Conservation (phyloP, 1,139 yeast genomes). For the Chernovozyma sophiae-reginae region DNA sequence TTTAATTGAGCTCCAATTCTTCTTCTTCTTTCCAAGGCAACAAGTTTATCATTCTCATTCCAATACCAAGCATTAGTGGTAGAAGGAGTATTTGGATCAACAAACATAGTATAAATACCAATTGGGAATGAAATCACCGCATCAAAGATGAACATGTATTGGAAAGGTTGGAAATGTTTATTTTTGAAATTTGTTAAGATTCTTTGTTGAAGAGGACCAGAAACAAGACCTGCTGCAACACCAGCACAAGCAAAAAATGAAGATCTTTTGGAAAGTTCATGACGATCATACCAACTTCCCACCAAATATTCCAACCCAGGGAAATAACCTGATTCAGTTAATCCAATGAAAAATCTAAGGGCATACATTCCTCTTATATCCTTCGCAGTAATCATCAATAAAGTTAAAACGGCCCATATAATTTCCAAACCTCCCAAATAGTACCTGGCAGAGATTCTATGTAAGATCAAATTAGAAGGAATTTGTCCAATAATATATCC, state of each 20-base stretch:
- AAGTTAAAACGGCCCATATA: slow-evolving; percentile 55
- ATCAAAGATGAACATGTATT: slow-evolving; percentile 39
- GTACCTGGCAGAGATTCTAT: slow-evolving; percentile 49
- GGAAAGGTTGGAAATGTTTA: slow-evolving; percentile 27
- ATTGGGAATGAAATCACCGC: slow-evolving; percentile 35
- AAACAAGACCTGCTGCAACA: slow-evolving; percentile 24
- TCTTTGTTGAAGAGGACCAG: slow-evolving; percentile 36
- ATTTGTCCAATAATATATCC: slow-evolving; percentile 60
- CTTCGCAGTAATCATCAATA: slow-evolving; percentile 44
- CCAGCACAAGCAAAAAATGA: slow-evolving; percentile 41
- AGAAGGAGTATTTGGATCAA: slow-evolving; percentile 36
- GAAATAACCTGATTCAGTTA: slow-evolving; percentile 56
- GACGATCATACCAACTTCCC: slow-evolving; percentile 45
- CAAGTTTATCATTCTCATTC: slow-evolving; percentile 28
- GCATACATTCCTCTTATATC: slow-evolving; percentile 48
- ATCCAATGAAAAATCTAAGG: slow-evolving; percentile 53
- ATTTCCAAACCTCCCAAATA: slow-evolving; percentile 53
- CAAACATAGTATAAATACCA: slow-evolving; percentile 32
- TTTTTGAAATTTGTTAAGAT: slow-evolving; percentile 27
- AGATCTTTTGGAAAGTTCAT: slow-evolving; percentile 47
- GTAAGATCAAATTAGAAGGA: slow-evolving; percentile 53
- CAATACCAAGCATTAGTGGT: slow-evolving; percentile 38
- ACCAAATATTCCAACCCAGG: slow-evolving; percentile 52
- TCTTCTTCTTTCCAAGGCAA: slow-evolving; percentile 39
- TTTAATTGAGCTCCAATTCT: slow-evolving; percentile 44